These are phyloP conservation scores for Deinandra increscens DNA, from an alignment of 129 eudicot species.

Conservation along the genomic window DNA sequence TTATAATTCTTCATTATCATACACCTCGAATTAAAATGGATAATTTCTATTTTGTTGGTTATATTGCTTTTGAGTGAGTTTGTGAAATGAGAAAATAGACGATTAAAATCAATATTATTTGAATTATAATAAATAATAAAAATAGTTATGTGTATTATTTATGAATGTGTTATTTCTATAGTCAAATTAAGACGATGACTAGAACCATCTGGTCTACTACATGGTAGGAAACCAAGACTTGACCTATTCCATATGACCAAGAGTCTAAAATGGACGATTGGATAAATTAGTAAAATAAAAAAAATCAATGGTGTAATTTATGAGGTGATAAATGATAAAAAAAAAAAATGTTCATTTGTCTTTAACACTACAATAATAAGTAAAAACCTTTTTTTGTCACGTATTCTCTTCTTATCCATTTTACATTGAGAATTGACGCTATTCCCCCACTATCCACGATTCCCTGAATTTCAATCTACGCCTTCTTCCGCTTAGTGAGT, in stretches of 20 bases:
- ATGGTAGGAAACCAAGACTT: not conserved
- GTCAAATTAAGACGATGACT: slow-evolving; percentile 9
- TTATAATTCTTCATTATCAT: not conserved
- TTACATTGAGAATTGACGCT: too few relatives aligned
- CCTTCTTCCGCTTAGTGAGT: too few relatives aligned
- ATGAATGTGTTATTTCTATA: not conserved
- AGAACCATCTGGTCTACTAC: slow-evolving; percentile 2
- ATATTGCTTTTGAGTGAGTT: not conserved
- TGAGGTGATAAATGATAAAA: not conserved
- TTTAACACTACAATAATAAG: too few relatives aligned
- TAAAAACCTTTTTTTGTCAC: too few relatives aligned
- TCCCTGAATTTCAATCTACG: too few relatives aligned
- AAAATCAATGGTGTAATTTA: not conserved
- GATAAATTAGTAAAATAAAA: not conserved
- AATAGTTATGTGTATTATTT: too few relatives aligned
- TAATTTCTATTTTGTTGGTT: not conserved
- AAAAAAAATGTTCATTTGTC: not conserved
- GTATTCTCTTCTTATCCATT: too few relatives aligned
- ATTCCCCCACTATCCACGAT: too few relatives aligned
- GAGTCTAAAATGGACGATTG: slow-evolving; percentile 3
- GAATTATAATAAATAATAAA: too few relatives aligned
- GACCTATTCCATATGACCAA: slow-evolving; percentile 9
- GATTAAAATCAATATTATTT: too few relatives aligned
- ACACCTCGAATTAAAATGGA: not conserved
- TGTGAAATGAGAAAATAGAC: too few relatives aligned